Base-by-base conservation (phyloP, 768 basidiomycete species). In the Kwoniella sp. region DNA sequence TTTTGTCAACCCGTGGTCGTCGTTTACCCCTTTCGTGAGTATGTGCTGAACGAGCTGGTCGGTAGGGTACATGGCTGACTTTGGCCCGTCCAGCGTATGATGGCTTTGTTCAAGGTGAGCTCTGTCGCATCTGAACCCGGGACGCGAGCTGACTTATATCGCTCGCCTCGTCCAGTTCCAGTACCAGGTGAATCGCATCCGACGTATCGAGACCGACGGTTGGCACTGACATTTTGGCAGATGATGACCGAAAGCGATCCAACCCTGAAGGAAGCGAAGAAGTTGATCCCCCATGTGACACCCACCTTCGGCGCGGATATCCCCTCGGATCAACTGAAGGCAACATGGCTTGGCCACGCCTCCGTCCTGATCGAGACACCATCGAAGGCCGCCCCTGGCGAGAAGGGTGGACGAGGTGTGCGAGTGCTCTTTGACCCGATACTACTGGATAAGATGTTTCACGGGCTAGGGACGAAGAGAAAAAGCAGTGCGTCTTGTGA, bases 341-440 rank as follows among this genome's bases (percentile, higher is more conserved):
- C 57, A 7, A 69, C 67, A 14, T 69, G 67, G 67, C 46, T 69
- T n/a, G 62, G 67, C 0, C 76, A 77, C 45, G 76, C 76, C 1
- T 71, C 70, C 27, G 73, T 71, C 51, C 57, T 77, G 7, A 66
- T 76, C 46, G 74, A 77, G 49, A 15, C 48, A 26, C 46, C 34
- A 15, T 45, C 39, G 14, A 17, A 15, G 8, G 49, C 42, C 4
- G n/a, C n/a, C n/a, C 29, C 15, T 25, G 37, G 36, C 17, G 44
- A 26, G 20, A 9, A 29, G 48, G n/a, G 32, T 49, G 39, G 43
- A 7, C 41, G 62, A 44, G 76, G 76, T 11, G 46, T 73, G 37
- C 59, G 70, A 22, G 53, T 76, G 5, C 55, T 77, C 22, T 69
- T 74, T 36, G 74, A 74, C 56, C 73, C 74, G 19, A 74, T 75